phyloP scores from a whole-genome alignment of 345 rosid species.

The Excoecaria agallocha region DNA sequence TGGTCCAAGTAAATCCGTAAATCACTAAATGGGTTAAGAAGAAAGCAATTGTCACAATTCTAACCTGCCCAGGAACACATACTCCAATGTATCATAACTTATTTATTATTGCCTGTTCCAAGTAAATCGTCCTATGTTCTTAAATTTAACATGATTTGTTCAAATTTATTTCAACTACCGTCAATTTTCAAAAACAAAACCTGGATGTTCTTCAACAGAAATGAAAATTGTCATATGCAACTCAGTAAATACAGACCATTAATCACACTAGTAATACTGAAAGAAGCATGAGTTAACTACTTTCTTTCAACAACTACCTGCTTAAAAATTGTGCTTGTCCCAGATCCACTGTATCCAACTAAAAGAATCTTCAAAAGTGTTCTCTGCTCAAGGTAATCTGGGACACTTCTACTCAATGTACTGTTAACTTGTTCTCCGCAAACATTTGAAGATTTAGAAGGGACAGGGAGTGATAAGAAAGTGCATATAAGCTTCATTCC shows the following conservation, averaged over 20 bases:
- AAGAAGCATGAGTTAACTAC: neutral
- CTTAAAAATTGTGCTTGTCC: constrained; percentile 94
- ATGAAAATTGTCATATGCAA: constrained; percentile 1
- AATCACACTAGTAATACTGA: neutral
- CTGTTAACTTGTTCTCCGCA: constrained; percentile 54
- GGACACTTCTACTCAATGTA: constrained; percentile 55
- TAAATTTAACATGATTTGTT: neutral
- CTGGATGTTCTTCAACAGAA: neutral
- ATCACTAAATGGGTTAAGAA: neutral
- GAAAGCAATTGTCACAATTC: neutral
- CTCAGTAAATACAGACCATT: neutral
- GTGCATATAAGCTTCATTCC: constrained; percentile 93
- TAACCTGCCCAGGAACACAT: neutral
- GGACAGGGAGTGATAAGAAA: constrained; percentile 87
- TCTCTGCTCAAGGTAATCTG: constrained; percentile 75
- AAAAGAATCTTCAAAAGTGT: constrained; percentile 73
- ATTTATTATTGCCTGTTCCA: neutral
- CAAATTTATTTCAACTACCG: neutral
- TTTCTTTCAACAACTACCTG: constrained; percentile 49
- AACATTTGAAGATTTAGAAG: constrained; percentile 66
- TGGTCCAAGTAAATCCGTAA: neutral
- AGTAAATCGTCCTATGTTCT: neutral
- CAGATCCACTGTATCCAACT: constrained; percentile 87
- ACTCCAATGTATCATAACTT: neutral
- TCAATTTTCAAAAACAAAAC: neutral